These are phyloP conservation scores for Ogataea haglerorum DNA, from an alignment of 805 yeast genomes.

Conservation along the genomic window DNA sequence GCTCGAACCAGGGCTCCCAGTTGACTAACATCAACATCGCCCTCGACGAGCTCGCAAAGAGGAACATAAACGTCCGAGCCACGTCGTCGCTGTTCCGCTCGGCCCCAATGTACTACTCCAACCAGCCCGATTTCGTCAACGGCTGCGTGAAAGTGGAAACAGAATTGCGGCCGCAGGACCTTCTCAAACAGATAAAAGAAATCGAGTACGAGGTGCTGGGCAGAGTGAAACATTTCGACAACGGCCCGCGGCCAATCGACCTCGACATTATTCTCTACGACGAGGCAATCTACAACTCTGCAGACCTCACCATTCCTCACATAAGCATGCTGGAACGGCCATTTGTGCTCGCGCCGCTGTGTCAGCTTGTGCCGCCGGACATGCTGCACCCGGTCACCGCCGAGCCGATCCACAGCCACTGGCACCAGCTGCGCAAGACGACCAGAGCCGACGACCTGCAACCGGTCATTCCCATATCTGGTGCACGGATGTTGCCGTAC, in stretches of 20 bases:
- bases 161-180: constrained; percentile 54
- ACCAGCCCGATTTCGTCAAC: constrained; percentile 79
- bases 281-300: constrained; percentile 49
- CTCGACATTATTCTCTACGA: constrained; percentile 81
- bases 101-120: constrained; percentile 85
- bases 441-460: constrained; percentile 36
- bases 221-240: constrained; percentile 74
- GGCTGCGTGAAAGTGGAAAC: constrained; percentile 77
- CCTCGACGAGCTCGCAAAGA: constrained; percentile 40
- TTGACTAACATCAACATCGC: constrained; percentile 58
- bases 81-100: constrained; percentile 83
- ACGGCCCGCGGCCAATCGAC: constrained; percentile 92
- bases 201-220: constrained; percentile 72
- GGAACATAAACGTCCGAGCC: constrained; percentile 45
- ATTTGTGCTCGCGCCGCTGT: constrained; percentile 85
- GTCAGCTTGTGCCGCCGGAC: constrained; percentile 71
- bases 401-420: constrained; percentile 70
- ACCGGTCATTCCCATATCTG: constrained; percentile 46
- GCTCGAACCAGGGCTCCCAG: constrained; percentile 80
- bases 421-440: constrained; percentile 39
- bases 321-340: constrained; percentile 82
- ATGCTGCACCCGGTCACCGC: constrained; percentile 80
- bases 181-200: constrained; percentile 59
- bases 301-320: constrained; percentile 76
- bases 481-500: constrained; percentile 3